phyloP scores from a whole-genome alignment of 2,329 filamentous ascomycete species.

The Lecanoromycetidae sp. region DNA sequence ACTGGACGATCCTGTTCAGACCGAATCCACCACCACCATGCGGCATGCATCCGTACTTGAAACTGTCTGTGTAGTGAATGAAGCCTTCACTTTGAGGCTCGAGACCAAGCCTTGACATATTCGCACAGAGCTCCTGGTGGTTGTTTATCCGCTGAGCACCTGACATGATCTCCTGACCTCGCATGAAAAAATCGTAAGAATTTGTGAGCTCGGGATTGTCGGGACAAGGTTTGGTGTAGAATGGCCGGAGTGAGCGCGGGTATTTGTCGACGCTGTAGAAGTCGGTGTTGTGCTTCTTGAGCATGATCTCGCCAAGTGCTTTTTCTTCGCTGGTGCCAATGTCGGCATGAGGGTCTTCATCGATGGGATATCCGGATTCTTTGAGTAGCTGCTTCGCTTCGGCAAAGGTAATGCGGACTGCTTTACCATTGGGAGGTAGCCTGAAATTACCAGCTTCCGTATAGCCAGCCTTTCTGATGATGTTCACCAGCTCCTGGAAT shows the following conservation, averaged over 20 bases:
- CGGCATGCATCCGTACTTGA: constrained; percentile 51
- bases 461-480: constrained; percentile 36
- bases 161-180: constrained; percentile 56
- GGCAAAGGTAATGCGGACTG: constrained; percentile 38
- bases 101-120: constrained; percentile 47
- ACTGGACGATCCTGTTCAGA: constrained; percentile 54
- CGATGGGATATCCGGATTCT: constrained; percentile 39
- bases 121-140: constrained; percentile 44
- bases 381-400: constrained; percentile 37
- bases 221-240: constrained; percentile 77
- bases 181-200: constrained; percentile 61
- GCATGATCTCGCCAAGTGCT: constrained; percentile 74
- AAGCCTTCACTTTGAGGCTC: constrained; percentile 48
- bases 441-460: constrained; percentile 40
- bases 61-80: constrained; percentile 51
- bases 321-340: constrained; percentile 36
- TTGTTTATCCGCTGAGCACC: constrained; percentile 56
- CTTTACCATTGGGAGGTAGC: constrained; percentile 36
- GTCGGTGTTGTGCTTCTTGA: constrained; percentile 82
- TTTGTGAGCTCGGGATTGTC: constrained; percentile 54
- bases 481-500: constrained; percentile 33
- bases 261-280: constrained; percentile 98
- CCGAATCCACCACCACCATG: constrained; percentile 55
- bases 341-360: constrained; percentile 23
- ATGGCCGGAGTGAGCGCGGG: constrained; percentile 74